Conservation (phyloP, 345 rosid species). For the Psidium friedrichsthalianum region DNA sequence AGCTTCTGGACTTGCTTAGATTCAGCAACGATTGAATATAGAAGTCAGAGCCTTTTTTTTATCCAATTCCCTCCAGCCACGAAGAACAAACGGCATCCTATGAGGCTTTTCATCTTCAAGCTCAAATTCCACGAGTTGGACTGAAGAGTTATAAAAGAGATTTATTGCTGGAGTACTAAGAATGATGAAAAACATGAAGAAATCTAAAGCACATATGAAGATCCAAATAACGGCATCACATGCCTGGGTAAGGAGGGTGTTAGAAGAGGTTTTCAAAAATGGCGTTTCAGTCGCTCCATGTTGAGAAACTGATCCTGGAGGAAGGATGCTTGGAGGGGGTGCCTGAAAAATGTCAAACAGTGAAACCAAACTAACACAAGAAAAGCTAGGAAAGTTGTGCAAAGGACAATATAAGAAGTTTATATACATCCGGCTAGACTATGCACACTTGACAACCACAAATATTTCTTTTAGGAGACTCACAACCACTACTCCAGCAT, state of each 20-base stretch:
- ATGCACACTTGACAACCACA: neutral
- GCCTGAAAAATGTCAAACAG: conserved; percentile 46
- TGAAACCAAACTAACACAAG: conserved; percentile 1
- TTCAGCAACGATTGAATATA: conserved; percentile 46
- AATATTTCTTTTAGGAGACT: conserved; percentile 13
- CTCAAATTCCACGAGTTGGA: conserved; percentile 64
- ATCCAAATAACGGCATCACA: neutral
- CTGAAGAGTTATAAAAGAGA: conserved; percentile 22
- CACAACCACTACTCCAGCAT: conserved; percentile 86
- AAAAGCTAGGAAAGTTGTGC: conserved; percentile 4
- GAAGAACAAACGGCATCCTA: conserved; percentile 94
- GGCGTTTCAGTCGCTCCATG: conserved; percentile 54
- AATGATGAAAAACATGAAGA: neutral
- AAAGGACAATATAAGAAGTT: neutral
- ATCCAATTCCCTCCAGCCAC: conserved; percentile 71
- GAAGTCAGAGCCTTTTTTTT: conserved; percentile 61
- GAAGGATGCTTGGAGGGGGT: conserved; percentile 59
- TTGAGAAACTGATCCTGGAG: conserved; percentile 61
- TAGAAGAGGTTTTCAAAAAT: conserved; percentile 23
- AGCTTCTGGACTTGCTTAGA: conserved; percentile 63
- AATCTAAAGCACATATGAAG: neutral
- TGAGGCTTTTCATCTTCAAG: conserved; percentile 57
- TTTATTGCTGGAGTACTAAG: neutral
- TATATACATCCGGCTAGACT: neutral
- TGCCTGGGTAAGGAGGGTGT: conserved; percentile 58